These are phyloP conservation scores for Leccinum uliginosum DNA, from an alignment of 768 basidiomycete species.

Conservation along the genomic window DNA sequence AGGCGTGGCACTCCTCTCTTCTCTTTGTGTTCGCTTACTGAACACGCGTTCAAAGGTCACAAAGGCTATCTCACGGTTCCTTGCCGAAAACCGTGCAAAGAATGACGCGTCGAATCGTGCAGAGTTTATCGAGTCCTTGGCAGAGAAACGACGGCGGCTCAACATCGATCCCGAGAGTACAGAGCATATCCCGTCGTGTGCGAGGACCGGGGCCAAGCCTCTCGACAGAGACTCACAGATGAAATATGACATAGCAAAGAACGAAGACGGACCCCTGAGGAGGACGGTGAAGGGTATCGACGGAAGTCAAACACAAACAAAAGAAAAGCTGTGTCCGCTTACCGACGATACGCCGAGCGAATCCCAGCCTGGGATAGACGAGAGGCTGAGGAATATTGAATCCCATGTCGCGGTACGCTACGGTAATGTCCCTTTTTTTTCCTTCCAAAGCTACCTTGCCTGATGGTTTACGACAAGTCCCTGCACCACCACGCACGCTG, in stretches of 20 bases:
- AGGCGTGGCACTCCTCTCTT: constrained; percentile 24
- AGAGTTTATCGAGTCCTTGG: constrained; percentile 63
- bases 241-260: constrained; percentile 85
- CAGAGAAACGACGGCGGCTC: constrained; percentile 49
- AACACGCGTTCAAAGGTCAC: constrained; percentile 45
- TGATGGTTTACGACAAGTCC: constrained; percentile 44
- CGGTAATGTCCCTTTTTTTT: constrained; percentile 41
- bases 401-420: constrained; percentile 70
- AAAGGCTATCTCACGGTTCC: constrained; percentile 66
- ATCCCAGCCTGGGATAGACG: constrained; percentile 56
- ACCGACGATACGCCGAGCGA: constrained; percentile 35
- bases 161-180: constrained; percentile 33
- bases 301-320: constrained; percentile 9
- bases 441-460: background rate
- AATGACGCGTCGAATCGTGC: constrained; percentile 74
- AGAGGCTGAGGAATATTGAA: constrained; percentile 65
- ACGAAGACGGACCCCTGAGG: constrained; percentile 71
- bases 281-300: constrained; percentile 44
- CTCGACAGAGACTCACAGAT: constrained; percentile 75
- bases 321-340: constrained; percentile 11
- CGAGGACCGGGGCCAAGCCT: constrained; percentile 66
- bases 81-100: constrained; percentile 64
- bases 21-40: background rate
- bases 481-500: constrained; percentile 62
- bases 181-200: constrained; percentile 50